Conservation (phyloP, 1,284 basidiomycete genomes). For the Ustilago trichophora region DNA sequence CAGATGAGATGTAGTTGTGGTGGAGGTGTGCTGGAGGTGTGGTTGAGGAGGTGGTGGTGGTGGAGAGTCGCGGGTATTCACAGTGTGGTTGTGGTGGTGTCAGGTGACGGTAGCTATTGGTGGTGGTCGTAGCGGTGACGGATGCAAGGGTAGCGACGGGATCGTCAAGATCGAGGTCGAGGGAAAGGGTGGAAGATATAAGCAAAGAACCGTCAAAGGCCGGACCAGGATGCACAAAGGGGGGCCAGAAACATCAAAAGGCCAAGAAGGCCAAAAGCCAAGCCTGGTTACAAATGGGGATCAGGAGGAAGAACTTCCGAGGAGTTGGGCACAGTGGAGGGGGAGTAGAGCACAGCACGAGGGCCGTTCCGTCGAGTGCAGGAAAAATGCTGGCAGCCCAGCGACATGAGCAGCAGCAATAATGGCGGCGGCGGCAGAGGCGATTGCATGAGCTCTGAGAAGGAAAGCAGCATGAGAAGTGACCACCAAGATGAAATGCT, state of each 20-base stretch:
- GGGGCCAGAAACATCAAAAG: neutral
- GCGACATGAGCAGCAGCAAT: too few relatives aligned
- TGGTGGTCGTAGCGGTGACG: conserved; percentile 1
- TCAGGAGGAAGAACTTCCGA: too few relatives aligned
- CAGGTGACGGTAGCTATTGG: neutral
- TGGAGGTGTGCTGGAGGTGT: too few relatives aligned
- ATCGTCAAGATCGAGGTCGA: conserved; percentile 1
- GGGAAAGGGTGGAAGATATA: conserved; percentile 5
- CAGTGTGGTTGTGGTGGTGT: neutral
- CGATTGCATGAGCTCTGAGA: too few relatives aligned
- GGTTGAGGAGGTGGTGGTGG: too few relatives aligned
- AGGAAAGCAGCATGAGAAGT: too few relatives aligned
- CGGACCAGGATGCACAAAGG: neutral
- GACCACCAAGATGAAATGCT: neutral
- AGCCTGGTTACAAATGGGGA: too few relatives aligned
- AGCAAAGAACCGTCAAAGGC: conserved; percentile 1
- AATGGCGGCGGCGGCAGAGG: too few relatives aligned
- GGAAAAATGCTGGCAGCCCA: too few relatives aligned
- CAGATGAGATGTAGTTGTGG: too few relatives aligned
- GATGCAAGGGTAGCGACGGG: neutral
- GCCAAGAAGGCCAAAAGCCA: neutral
- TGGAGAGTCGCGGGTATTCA: neutral
- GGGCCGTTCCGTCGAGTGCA: neutral
- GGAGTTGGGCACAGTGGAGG: neutral
- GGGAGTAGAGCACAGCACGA: neutral